Conservation (phyloP, 23 red algal species). For the Agarophyton chilense region DNA sequence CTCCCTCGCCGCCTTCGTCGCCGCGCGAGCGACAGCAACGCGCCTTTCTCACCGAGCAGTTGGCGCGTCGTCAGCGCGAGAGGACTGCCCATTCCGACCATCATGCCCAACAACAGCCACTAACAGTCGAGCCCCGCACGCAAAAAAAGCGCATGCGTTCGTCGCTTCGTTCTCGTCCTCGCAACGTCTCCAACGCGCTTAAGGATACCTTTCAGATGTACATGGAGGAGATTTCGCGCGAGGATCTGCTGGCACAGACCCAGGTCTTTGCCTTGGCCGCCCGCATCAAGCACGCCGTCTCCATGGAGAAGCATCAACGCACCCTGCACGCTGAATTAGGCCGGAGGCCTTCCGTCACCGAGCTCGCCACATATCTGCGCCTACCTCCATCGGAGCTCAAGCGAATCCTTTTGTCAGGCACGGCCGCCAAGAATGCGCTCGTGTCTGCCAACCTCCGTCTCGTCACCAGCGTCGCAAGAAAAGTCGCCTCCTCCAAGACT, state of each 20-base stretch:
- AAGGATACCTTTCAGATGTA: constrained; percentile 79
- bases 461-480: constrained; percentile 73
- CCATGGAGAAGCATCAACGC: constrained; percentile 44
- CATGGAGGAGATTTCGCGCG: constrained; percentile 73
- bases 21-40: too few species aligned
- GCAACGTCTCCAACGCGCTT: not conserved
- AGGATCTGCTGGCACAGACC: constrained; percentile 47
- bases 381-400: constrained; percentile 26
- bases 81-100: not conserved
- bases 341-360: constrained; percentile 51
- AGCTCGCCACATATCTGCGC: constrained; percentile 66
- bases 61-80: not conserved
- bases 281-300: constrained; percentile 35
- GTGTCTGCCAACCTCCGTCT: constrained; percentile 87
- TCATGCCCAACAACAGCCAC: not conserved
- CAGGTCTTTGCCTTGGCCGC: constrained; percentile 62
- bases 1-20: too few species aligned
- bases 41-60: not conserved
- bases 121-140: too few species aligned
- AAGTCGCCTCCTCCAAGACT: constrained; percentile 36
- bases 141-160: constrained; percentile 12
- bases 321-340: constrained; percentile 11
- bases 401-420: constrained; percentile 36
- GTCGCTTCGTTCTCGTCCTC: not conserved
- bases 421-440: constrained; percentile 76